Evolutionary conservation across 352 stramenopile genomes (phyloP), one percentile per base, ranked within the genome.

Genomic region (Chrysophaeum taylorii): DNA sequence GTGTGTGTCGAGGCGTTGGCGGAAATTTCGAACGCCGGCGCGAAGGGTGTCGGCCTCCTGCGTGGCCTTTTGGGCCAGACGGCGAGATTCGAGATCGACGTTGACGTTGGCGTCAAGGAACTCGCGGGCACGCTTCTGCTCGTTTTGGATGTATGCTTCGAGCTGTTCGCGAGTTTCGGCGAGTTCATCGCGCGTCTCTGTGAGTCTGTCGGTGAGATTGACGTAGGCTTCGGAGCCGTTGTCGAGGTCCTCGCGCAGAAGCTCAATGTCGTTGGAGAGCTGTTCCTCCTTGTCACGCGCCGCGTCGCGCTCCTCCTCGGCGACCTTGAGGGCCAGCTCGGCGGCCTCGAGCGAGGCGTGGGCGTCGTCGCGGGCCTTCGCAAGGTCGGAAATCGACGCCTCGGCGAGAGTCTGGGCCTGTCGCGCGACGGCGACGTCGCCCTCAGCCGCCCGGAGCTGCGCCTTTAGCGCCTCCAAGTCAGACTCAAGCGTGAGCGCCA

Each of bases 151-250:
- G 36, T 66, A 66, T 1, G 57, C 35, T 36, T 66, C 57, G 14
- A 66, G 33, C 2, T 23, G 31, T 9, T 66, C 57, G 23, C 45
- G 57, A 31, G 57, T 35, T 23, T 66, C 57, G 31, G 31, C 27
- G 9, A 66, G n/a, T 18, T 66, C 57, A 25, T 66, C 57, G 33
- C 57, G 31, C 33, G 27, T 31, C 2, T 66, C 57, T 5, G 15
- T 31, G 33, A 66, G 57, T 36, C 45, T 31, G 33, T 66, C 31
- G 33, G 57, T 66, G 12, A 66, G 35, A 5, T 36, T 31, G 31
- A 66, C 57, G 57, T 66, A 66, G 33, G 33, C 57, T 23, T 66
- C 57, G 33, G 36, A 27, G 57, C 57, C 57, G 31, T 35, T 35
- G 57, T 66, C 57, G 9, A 31, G 31, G 23, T 66, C 57, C 36